Evolutionary conservation across 768 basidiomycete genomes (phyloP).

Genomic region (Calocybe gangraenosa): DNA sequence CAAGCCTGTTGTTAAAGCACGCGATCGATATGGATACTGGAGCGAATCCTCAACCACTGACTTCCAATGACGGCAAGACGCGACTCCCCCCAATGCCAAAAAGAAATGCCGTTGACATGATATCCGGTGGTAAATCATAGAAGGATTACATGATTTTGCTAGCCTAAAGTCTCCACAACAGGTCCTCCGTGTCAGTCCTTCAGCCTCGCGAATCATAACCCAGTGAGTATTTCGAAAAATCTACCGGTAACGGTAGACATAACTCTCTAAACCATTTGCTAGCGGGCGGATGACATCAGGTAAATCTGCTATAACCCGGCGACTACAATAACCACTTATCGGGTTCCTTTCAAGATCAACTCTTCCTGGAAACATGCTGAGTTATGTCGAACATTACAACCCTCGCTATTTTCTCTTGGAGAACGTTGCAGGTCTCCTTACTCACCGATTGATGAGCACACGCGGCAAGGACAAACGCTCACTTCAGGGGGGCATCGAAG

Average conservation of each 20-base stretch:
- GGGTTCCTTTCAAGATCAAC: constrained; percentile 39
- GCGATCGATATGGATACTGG: constrained; percentile 46
- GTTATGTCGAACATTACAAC: constrained; percentile 60
- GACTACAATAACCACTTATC: background rate
- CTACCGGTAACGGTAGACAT: too few relatives aligned
- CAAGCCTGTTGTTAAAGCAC: constrained; percentile 54
- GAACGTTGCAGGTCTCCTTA: constrained; percentile 64
- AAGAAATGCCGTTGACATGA: constrained; percentile 59
- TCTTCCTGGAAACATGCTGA: constrained; percentile 66
- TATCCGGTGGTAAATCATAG: constrained; percentile 59
- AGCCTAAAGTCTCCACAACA: constrained; percentile 19
- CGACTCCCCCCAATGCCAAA: constrained; percentile 46
- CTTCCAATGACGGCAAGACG: constrained; percentile 34
- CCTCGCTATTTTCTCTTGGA: constrained; percentile 67
- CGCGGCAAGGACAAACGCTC: constrained; percentile 21
- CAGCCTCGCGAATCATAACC: constrained; percentile 57
- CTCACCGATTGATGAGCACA: constrained; percentile 41
- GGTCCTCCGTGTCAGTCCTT: constrained; percentile 80
- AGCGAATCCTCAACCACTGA: constrained; percentile 33
- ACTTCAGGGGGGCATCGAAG: constrained; percentile 38
- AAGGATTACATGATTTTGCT: background rate
- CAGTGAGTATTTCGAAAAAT: constrained; percentile 34
- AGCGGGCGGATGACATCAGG: constrained; percentile 63
- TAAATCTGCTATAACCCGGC: constrained; percentile 17
- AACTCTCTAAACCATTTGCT: constrained; percentile 4